Evolutionary conservation across 768 basidiomycete genomes (phyloP).

Genomic region (Cyathus striatus): DNA sequence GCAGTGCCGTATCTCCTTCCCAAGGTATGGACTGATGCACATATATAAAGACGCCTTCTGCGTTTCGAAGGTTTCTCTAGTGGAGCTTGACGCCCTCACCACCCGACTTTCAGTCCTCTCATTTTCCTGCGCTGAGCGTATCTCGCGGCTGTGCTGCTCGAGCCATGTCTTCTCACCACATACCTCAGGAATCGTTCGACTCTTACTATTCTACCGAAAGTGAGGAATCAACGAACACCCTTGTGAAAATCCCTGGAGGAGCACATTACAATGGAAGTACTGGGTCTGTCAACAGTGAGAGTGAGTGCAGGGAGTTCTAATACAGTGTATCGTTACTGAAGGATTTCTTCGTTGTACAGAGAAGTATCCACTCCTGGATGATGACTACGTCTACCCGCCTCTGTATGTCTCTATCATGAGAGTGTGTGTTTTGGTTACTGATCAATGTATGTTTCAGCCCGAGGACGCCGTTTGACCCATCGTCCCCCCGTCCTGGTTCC

Average conservation of each 20-base stretch:
- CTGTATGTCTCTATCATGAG: conserved; percentile 4
- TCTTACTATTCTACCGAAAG: conserved; percentile 7
- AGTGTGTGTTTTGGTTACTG: background rate
- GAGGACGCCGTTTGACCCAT: background rate
- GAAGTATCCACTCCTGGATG: conserved; percentile 4
- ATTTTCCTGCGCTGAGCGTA: conserved; percentile 8
- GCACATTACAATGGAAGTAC: conserved; percentile 1
- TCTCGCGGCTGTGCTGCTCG: conserved; percentile 10
- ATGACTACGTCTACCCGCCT: conserved; percentile 8
- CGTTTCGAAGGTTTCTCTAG: no score
- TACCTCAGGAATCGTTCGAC: conserved; percentile 7
- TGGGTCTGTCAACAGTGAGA: no score
- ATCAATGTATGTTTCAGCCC: background rate
- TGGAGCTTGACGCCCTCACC: conserved; percentile 8
- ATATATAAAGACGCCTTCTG: background rate
- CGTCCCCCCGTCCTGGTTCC: background rate
- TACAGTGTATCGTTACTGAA: no score
- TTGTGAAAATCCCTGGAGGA: conserved; percentile 1
- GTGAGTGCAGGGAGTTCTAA: no score
- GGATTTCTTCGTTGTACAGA: no score
- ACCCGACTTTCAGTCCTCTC: background rate
- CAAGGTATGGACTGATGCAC: background rate
- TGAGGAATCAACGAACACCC: background rate
- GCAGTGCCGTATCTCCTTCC: background rate
- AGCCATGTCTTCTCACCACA: conserved; percentile 6